Evolutionary conservation across 768 basidiomycete genomes (phyloP).

Genomic region (Kwoniella newhampshirensis): DNA sequence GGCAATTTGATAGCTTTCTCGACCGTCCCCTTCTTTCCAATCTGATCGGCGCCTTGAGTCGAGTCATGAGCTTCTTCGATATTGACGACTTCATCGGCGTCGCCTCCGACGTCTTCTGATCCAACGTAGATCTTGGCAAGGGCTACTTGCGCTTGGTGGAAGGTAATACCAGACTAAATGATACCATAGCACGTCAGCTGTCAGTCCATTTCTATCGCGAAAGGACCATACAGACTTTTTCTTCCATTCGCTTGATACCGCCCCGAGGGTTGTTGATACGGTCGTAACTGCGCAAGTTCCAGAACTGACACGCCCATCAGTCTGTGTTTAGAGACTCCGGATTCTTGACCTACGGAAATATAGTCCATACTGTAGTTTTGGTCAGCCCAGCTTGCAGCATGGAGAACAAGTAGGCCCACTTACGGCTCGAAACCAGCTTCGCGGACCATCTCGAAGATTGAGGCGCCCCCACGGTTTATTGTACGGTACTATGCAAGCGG

Average conservation of each 20-base stretch:
- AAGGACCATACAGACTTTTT: slow-evolving; percentile 45
- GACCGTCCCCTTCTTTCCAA: slow-evolving; percentile 59
- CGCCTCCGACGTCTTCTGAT: slow-evolving; percentile 48
- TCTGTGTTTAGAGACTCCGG: not conserved
- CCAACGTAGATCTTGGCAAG: slow-evolving; percentile 56
- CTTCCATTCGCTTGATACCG: slow-evolving; percentile 70
- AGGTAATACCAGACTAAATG: slow-evolving; percentile 68
- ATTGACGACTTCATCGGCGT: slow-evolving; percentile 63
- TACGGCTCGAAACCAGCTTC: slow-evolving; percentile 66
- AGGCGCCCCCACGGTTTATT: slow-evolving; percentile 83
- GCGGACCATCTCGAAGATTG: slow-evolving; percentile 79
- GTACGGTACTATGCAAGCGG: slow-evolving; percentile 57
- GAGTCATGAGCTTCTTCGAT: slow-evolving; percentile 58
- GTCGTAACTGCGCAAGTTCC: slow-evolving; percentile 88
- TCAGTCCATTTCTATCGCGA: too few species aligned
- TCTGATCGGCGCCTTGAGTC: slow-evolving; percentile 58
- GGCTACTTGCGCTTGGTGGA: slow-evolving; percentile 83
- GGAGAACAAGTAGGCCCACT: slow-evolving; percentile 21
- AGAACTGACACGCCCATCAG: slow-evolving; percentile 59
- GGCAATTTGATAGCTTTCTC: slow-evolving; percentile 71
- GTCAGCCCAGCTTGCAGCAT: slow-evolving; percentile 8
- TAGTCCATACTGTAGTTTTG: slow-evolving; percentile 29
- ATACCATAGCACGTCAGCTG: not conserved
- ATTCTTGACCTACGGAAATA: slow-evolving; percentile 26
- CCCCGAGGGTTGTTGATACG: slow-evolving; percentile 66